These are phyloP conservation scores for Lodderomyces metapsilosis DNA, from an alignment of 1,139 yeast species.

Conservation along the genomic window DNA sequence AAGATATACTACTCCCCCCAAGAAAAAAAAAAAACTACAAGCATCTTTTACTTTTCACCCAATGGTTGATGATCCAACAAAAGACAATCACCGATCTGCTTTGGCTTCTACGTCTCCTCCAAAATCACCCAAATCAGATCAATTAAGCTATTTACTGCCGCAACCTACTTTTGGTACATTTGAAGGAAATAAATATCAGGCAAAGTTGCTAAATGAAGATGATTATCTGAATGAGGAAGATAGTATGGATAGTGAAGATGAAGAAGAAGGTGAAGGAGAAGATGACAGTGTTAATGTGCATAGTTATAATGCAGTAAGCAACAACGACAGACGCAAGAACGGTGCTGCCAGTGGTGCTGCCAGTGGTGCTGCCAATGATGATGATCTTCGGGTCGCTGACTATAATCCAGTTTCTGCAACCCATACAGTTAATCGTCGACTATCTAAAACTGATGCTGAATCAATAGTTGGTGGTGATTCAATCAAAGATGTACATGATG, in stretches of 20 bases:
- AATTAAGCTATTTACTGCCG: constrained; percentile 10
- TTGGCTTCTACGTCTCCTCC: too few species aligned
- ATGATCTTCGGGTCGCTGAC: neutral
- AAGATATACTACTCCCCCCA: too few species aligned
- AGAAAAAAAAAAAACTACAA: too few species aligned
- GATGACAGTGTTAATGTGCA: neutral
- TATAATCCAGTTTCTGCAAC: neutral
- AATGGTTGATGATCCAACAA: neutral
- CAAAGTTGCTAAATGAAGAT: constrained; percentile 11
- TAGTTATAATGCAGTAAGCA: constrained; percentile 6
- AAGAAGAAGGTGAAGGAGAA: constrained; percentile 1
- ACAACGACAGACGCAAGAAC: constrained; percentile 5
- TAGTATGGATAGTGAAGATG: constrained; percentile 4
- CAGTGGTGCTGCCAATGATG: neutral
- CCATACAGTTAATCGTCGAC: constrained; percentile 9
- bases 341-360: neutral
- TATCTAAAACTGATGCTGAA: constrained; percentile 34
- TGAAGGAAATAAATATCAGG: neutral
- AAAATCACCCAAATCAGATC: neutral
- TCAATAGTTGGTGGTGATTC: constrained; percentile 43
- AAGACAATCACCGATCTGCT: neutral
- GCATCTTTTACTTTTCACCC: too few species aligned
- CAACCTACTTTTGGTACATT: constrained; percentile 12
- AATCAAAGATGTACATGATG: constrained; percentile 6
- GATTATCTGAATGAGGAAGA: constrained; percentile 12